A percentile compares a stretch with the other conserved stretches of the same genome.
Conservation (phyloP, 192 early-diverging fungal genomes). For the Cladochytrium replicatum region DNA sequence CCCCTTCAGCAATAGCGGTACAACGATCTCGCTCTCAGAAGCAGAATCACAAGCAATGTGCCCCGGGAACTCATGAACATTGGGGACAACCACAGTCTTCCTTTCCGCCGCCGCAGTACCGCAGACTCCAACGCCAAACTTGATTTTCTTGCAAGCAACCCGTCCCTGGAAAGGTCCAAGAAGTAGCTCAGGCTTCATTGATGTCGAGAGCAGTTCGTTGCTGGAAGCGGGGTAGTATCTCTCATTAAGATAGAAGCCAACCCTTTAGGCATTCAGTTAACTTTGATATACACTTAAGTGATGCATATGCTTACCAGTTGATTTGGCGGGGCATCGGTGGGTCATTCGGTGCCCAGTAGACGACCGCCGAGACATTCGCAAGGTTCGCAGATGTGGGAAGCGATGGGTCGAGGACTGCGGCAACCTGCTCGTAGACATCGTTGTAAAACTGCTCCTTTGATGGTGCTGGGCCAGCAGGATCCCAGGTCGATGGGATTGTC, state of each 20-base stretch:
- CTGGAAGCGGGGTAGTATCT: constrained; percentile 9
- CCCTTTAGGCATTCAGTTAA: no score
- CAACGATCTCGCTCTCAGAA: constrained; percentile 75
- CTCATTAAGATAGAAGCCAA: constrained; percentile 66
- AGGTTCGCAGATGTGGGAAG: constrained; percentile 65
- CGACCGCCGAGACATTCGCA: constrained; percentile 67
- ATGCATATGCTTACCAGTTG: no score
- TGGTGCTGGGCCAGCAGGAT: no score
- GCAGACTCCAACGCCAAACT: constrained; percentile 76
- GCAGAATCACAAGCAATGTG: constrained; percentile 90
- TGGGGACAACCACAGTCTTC: constrained; percentile 51
- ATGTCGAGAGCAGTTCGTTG: constrained; percentile 13
- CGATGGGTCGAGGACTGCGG: constrained; percentile 55
- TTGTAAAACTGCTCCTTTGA: constrained; percentile 70
- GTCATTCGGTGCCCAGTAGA: constrained; percentile 66
- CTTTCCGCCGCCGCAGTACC: constrained; percentile 61
- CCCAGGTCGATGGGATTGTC: no score
- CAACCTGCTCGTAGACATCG: constrained; percentile 45
- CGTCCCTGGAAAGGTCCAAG: constrained; percentile 87
- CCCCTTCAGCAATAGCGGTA: constrained; percentile 50
- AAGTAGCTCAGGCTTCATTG: constrained; percentile 30
- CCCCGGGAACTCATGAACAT: constrained; percentile 74
- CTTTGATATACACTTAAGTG: no score
- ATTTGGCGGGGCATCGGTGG: constrained; percentile 19
- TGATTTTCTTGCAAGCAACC: constrained; percentile 78